phyloP scores from a whole-genome alignment of 2,329 filamentous ascomycete species.

The Stenocarpella maydis region DNA sequence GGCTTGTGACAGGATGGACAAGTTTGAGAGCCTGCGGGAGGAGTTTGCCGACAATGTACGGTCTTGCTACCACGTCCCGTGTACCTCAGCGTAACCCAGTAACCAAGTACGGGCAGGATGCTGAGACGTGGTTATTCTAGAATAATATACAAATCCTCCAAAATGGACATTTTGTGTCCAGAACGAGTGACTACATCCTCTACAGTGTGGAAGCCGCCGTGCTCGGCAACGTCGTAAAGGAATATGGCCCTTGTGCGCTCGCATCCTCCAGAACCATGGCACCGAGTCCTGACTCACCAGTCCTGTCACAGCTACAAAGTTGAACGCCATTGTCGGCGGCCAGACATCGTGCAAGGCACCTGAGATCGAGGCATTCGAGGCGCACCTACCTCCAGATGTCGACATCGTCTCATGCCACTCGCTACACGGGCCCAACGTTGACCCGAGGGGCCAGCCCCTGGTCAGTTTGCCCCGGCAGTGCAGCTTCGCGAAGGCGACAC shows the following conservation, averaged over 20 bases:
- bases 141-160: conserved; percentile 85
- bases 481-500: not conserved
- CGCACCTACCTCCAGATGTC: conserved; percentile 85
- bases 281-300: conserved; percentile 34
- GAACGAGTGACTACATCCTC: conserved; percentile 97
- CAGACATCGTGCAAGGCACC: conserved; percentile 99
- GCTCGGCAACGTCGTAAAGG: conserved; percentile 85
- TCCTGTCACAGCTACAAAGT: conserved; percentile 77
- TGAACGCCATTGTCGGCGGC: conserved; percentile 93
- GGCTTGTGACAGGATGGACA: conserved; percentile 92
- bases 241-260: conserved; percentile 86
- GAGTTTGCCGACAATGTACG: conserved; percentile 90
- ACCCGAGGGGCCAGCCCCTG: conserved; percentile 87
- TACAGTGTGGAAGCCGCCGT: conserved; percentile 96
- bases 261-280: not conserved
- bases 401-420: conserved; percentile 97
- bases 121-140: conserved; percentile 68
- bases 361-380: conserved; percentile 92
- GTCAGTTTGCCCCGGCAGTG: conserved; percentile 56
- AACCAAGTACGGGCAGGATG: conserved; percentile 45
- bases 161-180: conserved; percentile 95
- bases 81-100: conserved; percentile 43
- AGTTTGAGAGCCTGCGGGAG: conserved; percentile 79
- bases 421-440: conserved; percentile 90
- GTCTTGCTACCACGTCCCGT: conserved; percentile 43